Base-by-base conservation (phyloP, 495 filamentous ascomycete genomes). In the Penicillium egyptiacum region DNA sequence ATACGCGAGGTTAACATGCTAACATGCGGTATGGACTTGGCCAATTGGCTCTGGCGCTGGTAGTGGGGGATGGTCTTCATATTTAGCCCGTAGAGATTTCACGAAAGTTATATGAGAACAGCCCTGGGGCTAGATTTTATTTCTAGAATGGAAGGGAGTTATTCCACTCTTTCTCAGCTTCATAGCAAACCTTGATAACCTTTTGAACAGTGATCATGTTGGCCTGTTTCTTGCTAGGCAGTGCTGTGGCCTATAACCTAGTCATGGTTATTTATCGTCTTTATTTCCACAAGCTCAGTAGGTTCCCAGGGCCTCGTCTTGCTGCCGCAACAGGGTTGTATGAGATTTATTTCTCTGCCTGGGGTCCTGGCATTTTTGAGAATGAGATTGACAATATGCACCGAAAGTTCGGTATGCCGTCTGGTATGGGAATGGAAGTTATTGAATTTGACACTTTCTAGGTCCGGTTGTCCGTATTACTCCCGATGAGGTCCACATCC, bases 321-420 rank as follows among this genome's bases (percentile, higher is more conserved):
- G 79, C 79, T 0, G 75, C 75, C 4, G 53, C 70, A 17, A 76
- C 75, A 0, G 71, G 71, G 30, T 56, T 74, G 19, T 79, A 79
- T 40, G 81, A 83, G 53, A 63, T 76, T 22, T 81, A 77, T 56
- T 78, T 75, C 45, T 74, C 80, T 19, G 61, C 73, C n/a, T 68
- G 75, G 43, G 58, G 70, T 5, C 50, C 56, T 8, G 75, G 70
- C 0, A 60, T 62, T 2, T 83, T 81, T 50, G 70, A 71, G 4
- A 61, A 64, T 31, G 57, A 72, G 41, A 78, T 83, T 45, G 49
- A 68, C 28, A 31, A 64, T 23, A 70, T 83, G 73, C 81, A 83
- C 50, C 62, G 71, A 20, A 53, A 61, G 56, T 78, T 77, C 51
- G 63, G 70, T 69, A 41, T 67, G 53, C n/a, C 28, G 3, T 23